Percentiles rank a stretch among this genome's conserved stretches.
Evolutionary conservation across 768 basidiomycete species (phyloP).

Genomic region (Trametes cinnabarina): DNA sequence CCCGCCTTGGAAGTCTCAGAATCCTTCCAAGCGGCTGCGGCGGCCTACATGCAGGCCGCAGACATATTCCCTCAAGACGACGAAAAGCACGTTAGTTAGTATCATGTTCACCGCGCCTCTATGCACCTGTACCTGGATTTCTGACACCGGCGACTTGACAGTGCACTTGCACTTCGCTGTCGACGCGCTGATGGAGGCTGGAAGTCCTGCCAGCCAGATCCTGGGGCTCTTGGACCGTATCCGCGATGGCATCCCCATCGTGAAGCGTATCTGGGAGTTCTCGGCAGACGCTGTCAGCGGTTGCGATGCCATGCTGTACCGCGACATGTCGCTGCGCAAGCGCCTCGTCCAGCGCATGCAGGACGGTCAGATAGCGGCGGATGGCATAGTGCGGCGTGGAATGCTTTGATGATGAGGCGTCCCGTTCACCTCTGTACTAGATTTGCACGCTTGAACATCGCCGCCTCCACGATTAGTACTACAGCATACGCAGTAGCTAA

Average conservation of each 20-base stretch:
- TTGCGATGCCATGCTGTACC: neutral
- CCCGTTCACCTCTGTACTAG: no score
- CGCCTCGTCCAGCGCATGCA: neutral
- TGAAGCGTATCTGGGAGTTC: slow-evolving; percentile 21
- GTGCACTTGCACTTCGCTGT: slow-evolving; percentile 14
- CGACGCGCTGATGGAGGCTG: neutral
- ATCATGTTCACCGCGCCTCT: neutral
- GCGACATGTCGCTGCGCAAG: neutral
- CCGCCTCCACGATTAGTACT: no score
- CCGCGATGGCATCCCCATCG: slow-evolving; percentile 9
- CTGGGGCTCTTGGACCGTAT: slow-evolving; percentile 12
- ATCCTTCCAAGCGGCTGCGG: neutral
- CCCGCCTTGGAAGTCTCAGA: neutral
- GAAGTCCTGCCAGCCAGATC: neutral
- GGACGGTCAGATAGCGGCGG: neutral
- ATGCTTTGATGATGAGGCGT: no score
- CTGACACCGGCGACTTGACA: neutral
- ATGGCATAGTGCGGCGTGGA: no score
- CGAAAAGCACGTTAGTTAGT: slow-evolving; percentile 4
- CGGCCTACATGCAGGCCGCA: slow-evolving; percentile 9
- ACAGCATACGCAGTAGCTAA: no score
- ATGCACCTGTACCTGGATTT: neutral
- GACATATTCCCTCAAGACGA: slow-evolving; percentile 15
- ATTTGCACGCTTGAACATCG: no score
- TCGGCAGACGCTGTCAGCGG: neutral